Conservation (phyloP, 129 eudicot species). For the Tagetes patula region DNA sequence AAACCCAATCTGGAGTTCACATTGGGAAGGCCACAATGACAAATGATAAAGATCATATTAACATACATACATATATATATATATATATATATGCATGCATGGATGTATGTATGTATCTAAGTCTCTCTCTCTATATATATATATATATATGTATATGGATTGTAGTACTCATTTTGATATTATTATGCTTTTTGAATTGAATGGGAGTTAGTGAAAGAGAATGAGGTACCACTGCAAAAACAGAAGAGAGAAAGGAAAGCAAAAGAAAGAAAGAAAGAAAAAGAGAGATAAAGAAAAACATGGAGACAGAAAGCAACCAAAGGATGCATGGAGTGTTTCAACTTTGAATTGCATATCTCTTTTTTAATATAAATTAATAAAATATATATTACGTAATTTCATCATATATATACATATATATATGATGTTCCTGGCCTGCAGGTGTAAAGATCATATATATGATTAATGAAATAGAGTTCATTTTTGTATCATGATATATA, state of each 20-base stretch:
- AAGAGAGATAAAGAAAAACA: conserved; percentile 60
- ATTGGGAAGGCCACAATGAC: conserved; percentile 74
- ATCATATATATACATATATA: background rate
- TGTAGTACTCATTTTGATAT: conserved; percentile 67
- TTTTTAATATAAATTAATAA: too few species aligned
- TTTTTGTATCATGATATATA: conserved; percentile 15
- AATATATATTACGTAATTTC: conserved; percentile 19
- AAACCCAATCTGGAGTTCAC: conserved; percentile 95
- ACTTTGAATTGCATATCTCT: conserved; percentile 31
- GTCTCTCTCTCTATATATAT: background rate
- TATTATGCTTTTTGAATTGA: conserved; percentile 41
- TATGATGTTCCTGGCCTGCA: conserved; percentile 3
- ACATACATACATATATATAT: background rate
- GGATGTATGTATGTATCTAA: background rate
- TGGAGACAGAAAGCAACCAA: conserved; percentile 81
- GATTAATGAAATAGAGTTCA: conserved; percentile 22
- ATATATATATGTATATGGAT: conserved; percentile 7
- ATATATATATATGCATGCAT: background rate
- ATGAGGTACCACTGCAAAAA: conserved; percentile 71
- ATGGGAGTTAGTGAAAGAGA: conserved; percentile 61
- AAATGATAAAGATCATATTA: conserved; percentile 5
- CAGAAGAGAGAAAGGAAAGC: conserved; percentile 34
- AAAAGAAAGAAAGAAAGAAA: conserved; percentile 38
- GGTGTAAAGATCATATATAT: conserved; percentile 19
- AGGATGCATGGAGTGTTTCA: conserved; percentile 33